Evolutionary conservation across 2,329 filamentous ascomycete genomes (phyloP).

Genomic region (Hypoxylon sp.): DNA sequence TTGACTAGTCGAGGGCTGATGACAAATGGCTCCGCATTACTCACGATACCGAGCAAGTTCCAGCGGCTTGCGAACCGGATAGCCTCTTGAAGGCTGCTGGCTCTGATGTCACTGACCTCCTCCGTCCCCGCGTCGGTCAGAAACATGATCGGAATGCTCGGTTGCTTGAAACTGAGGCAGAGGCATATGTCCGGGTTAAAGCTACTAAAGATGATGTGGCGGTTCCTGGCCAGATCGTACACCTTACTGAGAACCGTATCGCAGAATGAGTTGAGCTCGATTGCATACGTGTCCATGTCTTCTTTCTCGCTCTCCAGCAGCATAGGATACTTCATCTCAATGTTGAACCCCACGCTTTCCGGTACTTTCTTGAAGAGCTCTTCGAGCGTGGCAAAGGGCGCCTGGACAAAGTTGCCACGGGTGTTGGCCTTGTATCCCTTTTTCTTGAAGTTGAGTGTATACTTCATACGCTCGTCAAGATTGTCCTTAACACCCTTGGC

Average conservation of each 20-base stretch:
- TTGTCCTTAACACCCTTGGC: conserved; percentile 56
- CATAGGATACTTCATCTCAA: conserved; percentile 99
- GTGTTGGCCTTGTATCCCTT: conserved; percentile 97
- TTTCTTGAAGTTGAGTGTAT: conserved; percentile 93
- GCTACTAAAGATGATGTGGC: conserved; percentile 97
- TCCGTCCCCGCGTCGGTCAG: conserved; percentile 88
- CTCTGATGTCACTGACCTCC: conserved; percentile 87
- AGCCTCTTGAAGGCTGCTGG: conserved; percentile 92
- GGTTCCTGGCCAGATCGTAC: conserved; percentile 83
- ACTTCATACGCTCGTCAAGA: conserved; percentile 90
- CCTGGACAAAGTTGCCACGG: conserved; percentile 94
- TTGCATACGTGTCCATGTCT: conserved; percentile 95
- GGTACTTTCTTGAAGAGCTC: conserved; percentile 91
- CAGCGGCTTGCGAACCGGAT: conserved; percentile 94
- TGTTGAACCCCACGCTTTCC: conserved; percentile 91
- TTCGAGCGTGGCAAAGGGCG: conserved; percentile 93
- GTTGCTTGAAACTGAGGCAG: conserved; percentile 95
- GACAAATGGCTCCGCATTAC: conserved; percentile 87
- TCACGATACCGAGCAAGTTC: conserved; percentile 94
- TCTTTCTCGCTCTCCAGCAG: conserved; percentile 94
- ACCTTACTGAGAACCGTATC: conserved; percentile 92
- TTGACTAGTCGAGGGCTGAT: conserved; percentile 88
- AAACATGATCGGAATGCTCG: conserved; percentile 95
- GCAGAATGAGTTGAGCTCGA: conserved; percentile 96
- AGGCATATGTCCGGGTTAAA: conserved; percentile 99